Conservation (phyloP, 2,329 filamentous ascomycete species). For the Epichloe scottii region DNA sequence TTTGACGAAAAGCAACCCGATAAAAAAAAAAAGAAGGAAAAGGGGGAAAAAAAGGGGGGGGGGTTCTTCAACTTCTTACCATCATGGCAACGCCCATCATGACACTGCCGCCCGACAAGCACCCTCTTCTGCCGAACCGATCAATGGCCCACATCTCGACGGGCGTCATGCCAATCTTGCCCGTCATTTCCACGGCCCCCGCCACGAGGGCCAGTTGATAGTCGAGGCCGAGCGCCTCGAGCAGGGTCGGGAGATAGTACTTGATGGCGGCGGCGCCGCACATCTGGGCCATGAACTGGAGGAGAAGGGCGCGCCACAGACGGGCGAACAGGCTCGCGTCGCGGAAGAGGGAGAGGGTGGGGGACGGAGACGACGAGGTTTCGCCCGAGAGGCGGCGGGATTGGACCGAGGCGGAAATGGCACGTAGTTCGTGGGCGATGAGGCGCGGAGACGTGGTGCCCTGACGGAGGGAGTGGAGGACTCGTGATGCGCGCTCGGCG, state of each 20-base stretch:
- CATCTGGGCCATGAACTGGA: constrained; percentile 50
- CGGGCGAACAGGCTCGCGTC: constrained; percentile 35
- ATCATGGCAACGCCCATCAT: constrained; percentile 42
- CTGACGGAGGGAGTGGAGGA: constrained; percentile 37
- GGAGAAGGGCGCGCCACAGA: constrained; percentile 41
- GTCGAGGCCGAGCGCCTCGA: constrained; percentile 35
- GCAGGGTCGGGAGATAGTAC: constrained; percentile 44
- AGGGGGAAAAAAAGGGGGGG: background rate
- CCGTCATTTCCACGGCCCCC: constrained; percentile 42
- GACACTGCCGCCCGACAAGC: constrained; percentile 33
- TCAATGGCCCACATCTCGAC: constrained; percentile 47
- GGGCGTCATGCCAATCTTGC: constrained; percentile 43
- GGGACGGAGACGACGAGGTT: constrained; percentile 10
- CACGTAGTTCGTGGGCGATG: constrained; percentile 29
- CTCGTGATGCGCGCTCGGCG: constrained; percentile 27
- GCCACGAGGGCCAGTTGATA: constrained; percentile 37
- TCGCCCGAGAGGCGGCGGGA: constrained; percentile 16
- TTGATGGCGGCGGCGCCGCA: constrained; percentile 48
- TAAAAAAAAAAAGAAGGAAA: background rate
- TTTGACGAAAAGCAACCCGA: background rate
- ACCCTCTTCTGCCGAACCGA: constrained; percentile 34
- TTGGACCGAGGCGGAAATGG: constrained; percentile 33
- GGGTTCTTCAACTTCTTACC: constrained; percentile 23
- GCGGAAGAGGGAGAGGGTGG: constrained; percentile 32
- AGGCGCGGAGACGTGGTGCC: constrained; percentile 23